Evolutionary conservation across 108 stramenopile genomes (phyloP).

Genomic region (Skeletonema potamos): DNA sequence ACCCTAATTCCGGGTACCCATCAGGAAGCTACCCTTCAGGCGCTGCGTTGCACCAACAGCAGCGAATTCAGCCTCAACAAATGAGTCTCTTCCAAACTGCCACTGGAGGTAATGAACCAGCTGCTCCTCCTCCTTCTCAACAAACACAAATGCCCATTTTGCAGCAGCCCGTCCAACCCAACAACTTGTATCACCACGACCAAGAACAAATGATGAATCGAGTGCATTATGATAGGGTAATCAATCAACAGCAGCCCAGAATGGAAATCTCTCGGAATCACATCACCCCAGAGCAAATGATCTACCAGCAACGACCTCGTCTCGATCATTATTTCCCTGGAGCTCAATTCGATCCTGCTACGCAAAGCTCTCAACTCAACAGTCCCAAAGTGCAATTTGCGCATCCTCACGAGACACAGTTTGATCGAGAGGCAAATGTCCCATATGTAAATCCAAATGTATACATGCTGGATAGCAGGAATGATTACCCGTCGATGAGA

Average conservation of each 20-base stretch:
- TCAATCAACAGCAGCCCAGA: not conserved
- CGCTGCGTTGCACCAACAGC: slow-evolving; percentile 33
- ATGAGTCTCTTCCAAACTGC: not conserved
- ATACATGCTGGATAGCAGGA: not conserved
- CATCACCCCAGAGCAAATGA: not conserved
- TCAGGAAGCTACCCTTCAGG: slow-evolving; percentile 15
- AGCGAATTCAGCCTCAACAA: slow-evolving; percentile 5
- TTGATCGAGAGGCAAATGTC: not conserved
- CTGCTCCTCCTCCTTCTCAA: too few relatives aligned
- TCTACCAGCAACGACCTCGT: not conserved
- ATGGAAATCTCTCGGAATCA: too few relatives aligned
- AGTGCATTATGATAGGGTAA: not conserved
- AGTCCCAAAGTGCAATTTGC: not conserved
- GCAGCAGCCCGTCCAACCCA: too few relatives aligned
- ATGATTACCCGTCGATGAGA: not conserved
- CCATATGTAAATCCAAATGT: not conserved
- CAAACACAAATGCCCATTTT: too few relatives aligned
- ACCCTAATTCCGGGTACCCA: slow-evolving; percentile 14
- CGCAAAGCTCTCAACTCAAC: not conserved
- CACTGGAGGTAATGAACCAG: too few relatives aligned
- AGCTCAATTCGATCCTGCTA: not conserved
- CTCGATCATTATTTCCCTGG: not conserved
- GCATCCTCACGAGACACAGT: not conserved
- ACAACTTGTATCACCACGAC: too few relatives aligned
- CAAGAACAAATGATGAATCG: not conserved